Conservation (phyloP, 208 protist genomes). For the Leishmania guyanensis region DNA sequence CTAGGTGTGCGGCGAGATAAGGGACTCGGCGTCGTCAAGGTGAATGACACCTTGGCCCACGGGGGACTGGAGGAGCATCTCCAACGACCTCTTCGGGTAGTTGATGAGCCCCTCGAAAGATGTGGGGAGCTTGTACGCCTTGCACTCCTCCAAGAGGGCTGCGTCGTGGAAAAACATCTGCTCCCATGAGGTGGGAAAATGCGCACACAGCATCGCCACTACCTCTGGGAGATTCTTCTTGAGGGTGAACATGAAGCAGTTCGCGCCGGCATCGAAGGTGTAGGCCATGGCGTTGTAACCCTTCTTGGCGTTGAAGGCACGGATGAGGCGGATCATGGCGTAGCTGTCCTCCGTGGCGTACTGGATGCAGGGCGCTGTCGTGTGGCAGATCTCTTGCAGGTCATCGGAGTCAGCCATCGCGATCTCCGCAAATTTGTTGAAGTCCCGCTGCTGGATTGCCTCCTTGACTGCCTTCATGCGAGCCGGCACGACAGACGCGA, state of each 20-base stretch:
- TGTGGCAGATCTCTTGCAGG: slow-evolving; percentile 97
- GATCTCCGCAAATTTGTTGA: slow-evolving; percentile 93
- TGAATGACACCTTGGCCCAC: slow-evolving; percentile 72
- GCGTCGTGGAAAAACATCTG: slow-evolving; percentile 75
- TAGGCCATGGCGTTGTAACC: slow-evolving; percentile 92
- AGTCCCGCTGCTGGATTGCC: slow-evolving; percentile 94
- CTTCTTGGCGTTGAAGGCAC: slow-evolving; percentile 90
- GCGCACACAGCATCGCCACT: slow-evolving; percentile 84
- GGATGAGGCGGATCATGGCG: slow-evolving; percentile 94
- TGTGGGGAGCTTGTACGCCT: slow-evolving; percentile 28
- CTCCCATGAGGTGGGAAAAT: slow-evolving; percentile 88
- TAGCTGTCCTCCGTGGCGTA: slow-evolving; percentile 98
- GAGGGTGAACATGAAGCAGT: slow-evolving; percentile 97
- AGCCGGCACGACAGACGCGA: slow-evolving; percentile 83
- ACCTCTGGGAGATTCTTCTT: slow-evolving; percentile 85
- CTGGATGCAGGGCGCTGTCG: slow-evolving; percentile 97
- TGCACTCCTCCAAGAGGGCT: slow-evolving; percentile 50
- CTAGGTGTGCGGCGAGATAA: slow-evolving; percentile 29
- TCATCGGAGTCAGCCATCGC: slow-evolving; percentile 97
- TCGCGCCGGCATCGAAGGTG: slow-evolving; percentile 99
- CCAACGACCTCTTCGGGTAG: slow-evolving; percentile 78
- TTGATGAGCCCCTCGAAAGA: slow-evolving; percentile 69
- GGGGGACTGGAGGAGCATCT: slow-evolving; percentile 87
- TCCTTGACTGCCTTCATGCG: slow-evolving; percentile 92
- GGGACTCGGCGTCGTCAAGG: slow-evolving; percentile 53